Conservation (phyloP, 306 rosid species). For the Cucumis sativus region DNA sequence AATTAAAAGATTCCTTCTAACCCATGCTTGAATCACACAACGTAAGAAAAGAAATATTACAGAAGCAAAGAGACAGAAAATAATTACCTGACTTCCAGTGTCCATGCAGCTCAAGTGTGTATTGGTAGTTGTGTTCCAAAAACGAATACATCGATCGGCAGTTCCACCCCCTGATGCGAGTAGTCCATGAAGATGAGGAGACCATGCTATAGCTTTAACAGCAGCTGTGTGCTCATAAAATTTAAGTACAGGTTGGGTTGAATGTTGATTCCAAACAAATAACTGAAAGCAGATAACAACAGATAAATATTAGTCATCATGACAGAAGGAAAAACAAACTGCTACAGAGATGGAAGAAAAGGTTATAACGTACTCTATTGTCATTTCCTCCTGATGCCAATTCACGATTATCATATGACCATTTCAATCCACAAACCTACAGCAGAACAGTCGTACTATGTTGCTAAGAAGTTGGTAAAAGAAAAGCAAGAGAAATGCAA, state of each 20-base stretch:
- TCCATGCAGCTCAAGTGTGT: conserved; percentile 90
- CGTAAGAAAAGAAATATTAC: not conserved
- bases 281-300: conserved; percentile 34
- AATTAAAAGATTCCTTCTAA: not conserved
- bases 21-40: conserved; percentile 4
- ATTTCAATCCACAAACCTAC: conserved; percentile 93
- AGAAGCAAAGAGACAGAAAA: conserved; percentile 8
- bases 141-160: conserved; percentile 90
- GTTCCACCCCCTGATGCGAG: conserved; percentile 99
- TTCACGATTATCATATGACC: conserved; percentile 96
- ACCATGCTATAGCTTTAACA: conserved; percentile 99
- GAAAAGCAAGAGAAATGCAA: not conserved
- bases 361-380: conserved; percentile 56
- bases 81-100: conserved; percentile 95
- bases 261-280: conserved; percentile 95
- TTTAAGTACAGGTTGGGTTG: conserved; percentile 87
- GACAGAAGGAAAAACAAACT: conserved; percentile 12
- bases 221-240: conserved; percentile 97
- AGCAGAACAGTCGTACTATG: conserved; percentile 15
- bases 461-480: not conserved
- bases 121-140: conserved; percentile 97
- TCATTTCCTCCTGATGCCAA: conserved; percentile 99
- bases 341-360: not conserved
- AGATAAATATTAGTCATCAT: conserved; percentile 13
- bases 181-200: conserved; percentile 99